These are phyloP conservation scores for Noccaea caerulescens DNA, from an alignment of 345 rosid genomes.

Conservation along the genomic window DNA sequence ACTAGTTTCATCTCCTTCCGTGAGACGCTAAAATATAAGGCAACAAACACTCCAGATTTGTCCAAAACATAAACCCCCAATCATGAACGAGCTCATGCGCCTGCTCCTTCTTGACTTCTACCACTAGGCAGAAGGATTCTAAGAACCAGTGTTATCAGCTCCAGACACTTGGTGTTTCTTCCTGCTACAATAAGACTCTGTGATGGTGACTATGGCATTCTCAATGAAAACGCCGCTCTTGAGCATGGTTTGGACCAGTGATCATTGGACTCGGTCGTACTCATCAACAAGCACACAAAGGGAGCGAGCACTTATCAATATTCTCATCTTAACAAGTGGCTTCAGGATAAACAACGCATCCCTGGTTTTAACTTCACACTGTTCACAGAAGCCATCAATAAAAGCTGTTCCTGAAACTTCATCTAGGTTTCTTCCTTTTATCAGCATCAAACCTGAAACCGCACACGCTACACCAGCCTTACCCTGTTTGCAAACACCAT, in stretches of 20 bases:
- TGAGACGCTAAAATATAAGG: conserved; percentile 48
- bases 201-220: conserved; percentile 41
- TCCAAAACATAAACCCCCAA: background rate
- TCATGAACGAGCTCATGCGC: background rate
- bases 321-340: conserved; percentile 39
- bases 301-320: conserved; percentile 47
- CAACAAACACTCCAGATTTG: conserved; percentile 37
- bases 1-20: conserved; percentile 43
- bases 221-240: conserved; percentile 1
- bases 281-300: conserved; percentile 49
- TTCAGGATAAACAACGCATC: conserved; percentile 47
- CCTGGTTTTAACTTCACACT: conserved; percentile 41
- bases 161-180: conserved; percentile 36
- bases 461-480: conserved; percentile 36
- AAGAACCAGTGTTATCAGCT: conserved; percentile 32
- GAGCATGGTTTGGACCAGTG: too few relatives aligned
- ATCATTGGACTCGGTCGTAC: background rate
- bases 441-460: conserved; percentile 49
- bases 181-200: conserved; percentile 47
- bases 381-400: conserved; percentile 46
- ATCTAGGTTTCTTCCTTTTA: conserved; percentile 48
- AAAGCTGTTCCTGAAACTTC: conserved; percentile 55
- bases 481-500: conserved; percentile 51
- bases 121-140: too few relatives aligned
- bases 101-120: background rate